Evolutionary conservation across 1,284 basidiomycete species (phyloP).

Genomic region (Cutaneotrichosporon spelunceum): DNA sequence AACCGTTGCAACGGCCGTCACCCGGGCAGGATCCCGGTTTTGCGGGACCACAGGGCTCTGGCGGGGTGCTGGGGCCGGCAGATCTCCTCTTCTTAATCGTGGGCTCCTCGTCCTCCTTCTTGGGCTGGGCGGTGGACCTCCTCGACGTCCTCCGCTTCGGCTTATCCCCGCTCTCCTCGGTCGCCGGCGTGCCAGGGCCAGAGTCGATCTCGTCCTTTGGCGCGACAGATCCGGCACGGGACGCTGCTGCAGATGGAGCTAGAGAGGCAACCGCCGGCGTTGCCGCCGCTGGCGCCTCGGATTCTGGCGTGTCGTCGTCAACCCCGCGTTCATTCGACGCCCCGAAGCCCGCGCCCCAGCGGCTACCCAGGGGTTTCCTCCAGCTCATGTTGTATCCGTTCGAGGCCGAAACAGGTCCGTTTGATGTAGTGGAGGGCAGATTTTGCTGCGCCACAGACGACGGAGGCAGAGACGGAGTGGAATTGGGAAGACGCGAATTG

Average conservation of each 20-base stretch:
- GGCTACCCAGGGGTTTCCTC: conserved; percentile 25
- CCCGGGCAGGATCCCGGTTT: conserved; percentile 78
- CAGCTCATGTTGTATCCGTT: conserved; percentile 19
- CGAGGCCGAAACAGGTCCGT: background rate
- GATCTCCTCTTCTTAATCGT: conserved; percentile 24
- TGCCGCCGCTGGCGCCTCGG: conserved; percentile 2
- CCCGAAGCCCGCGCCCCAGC: conserved; percentile 34
- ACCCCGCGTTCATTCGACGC: conserved; percentile 41
- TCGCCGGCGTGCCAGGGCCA: conserved; percentile 9
- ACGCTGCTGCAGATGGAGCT: conserved; percentile 2
- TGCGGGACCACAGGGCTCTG: conserved; percentile 30
- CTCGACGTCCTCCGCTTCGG: conserved; percentile 15
- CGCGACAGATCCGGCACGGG: conserved; percentile 19
- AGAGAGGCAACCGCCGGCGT: conserved; percentile 6
- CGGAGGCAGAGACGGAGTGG: background rate
- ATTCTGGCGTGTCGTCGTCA: conserved; percentile 25
- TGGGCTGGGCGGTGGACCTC: conserved; percentile 11
- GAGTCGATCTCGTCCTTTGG: conserved; percentile 25
- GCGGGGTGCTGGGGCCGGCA: conserved; percentile 32
- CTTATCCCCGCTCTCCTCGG: conserved; percentile 14
- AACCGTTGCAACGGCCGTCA: conserved; percentile 91
- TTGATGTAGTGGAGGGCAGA: background rate
- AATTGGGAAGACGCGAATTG: conserved; percentile 8
- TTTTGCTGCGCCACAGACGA: background rate
- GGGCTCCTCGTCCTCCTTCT: conserved; percentile 16